phyloP scores from a whole-genome alignment of 352 stramenopile genomes.

The Blastocystis sp. region DNA sequence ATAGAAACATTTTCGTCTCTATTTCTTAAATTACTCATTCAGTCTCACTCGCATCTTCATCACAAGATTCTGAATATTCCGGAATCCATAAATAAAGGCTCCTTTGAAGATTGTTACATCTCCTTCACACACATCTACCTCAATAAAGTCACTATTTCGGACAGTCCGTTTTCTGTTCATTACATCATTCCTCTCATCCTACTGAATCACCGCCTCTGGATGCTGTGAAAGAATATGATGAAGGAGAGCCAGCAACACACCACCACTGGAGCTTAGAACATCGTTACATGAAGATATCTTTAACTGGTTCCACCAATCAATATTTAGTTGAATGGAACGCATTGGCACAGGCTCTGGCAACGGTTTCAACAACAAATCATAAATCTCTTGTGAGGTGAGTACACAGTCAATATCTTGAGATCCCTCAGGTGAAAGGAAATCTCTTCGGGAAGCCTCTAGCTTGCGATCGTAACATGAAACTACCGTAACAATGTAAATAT shows the following conservation, averaged over 20 bases:
- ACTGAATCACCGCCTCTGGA: background rate
- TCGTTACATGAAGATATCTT: background rate
- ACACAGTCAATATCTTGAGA: slow-evolving; percentile 35
- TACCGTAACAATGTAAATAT: slow-evolving; percentile 36
- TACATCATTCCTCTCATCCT: background rate
- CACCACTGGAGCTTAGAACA: background rate
- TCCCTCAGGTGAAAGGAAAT: slow-evolving; percentile 3
- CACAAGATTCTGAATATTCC: slow-evolving; percentile 59
- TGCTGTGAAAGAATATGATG: background rate
- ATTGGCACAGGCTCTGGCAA: no score
- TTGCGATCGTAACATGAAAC: slow-evolving; percentile 59
- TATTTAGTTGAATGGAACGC: background rate
- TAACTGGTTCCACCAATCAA: background rate
- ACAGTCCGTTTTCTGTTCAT: slow-evolving; percentile 5
- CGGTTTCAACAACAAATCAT: background rate
- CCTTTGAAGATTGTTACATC: slow-evolving; percentile 4
- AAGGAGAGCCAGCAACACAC: background rate
- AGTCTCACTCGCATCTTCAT: slow-evolving; percentile 52
- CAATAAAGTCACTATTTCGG: slow-evolving; percentile 49
- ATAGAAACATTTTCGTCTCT: slow-evolving; percentile 45
- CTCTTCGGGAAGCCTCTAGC: slow-evolving; percentile 41
- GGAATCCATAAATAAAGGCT: slow-evolving; percentile 50
- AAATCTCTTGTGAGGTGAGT: slow-evolving; percentile 20
- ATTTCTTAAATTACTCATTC: background rate
- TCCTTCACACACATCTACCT: background rate